phyloP scores from a whole-genome alignment of 495 filamentous ascomycete species.

The Parathielavia hyrcaniae region DNA sequence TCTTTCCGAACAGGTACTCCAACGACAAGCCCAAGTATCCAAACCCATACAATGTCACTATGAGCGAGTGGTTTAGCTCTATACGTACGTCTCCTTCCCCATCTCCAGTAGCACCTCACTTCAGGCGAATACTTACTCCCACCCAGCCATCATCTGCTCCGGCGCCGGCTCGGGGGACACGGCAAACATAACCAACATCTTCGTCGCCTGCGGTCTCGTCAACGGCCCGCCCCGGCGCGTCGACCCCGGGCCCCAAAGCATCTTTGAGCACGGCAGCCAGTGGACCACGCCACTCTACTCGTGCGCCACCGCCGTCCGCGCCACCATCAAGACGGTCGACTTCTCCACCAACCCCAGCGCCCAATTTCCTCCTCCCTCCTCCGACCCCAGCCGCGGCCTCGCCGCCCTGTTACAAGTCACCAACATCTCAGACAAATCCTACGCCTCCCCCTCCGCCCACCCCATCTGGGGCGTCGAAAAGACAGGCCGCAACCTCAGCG shows the following conservation, averaged over 20 bases:
- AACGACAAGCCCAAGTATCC: constrained; percentile 4
- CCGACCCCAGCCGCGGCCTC: constrained; percentile 28
- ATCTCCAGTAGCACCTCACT: not conserved
- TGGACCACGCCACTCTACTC: constrained; percentile 41
- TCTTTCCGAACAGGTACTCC: not conserved
- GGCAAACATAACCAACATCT: constrained; percentile 41
- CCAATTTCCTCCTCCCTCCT: constrained; percentile 16
- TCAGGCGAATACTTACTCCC: not conserved
- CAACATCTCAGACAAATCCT: constrained; percentile 26
- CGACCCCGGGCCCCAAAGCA: constrained; percentile 24
- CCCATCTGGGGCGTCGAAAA: constrained; percentile 40
- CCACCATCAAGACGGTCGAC: constrained; percentile 39
- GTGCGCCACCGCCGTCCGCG: constrained; percentile 38
- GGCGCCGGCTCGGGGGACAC: constrained; percentile 24
- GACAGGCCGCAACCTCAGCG: constrained; percentile 16
- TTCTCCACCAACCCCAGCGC: constrained; percentile 29
- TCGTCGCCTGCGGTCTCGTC: constrained; percentile 36
- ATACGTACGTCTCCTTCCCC: constrained; percentile 23
- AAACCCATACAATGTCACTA: constrained; percentile 28
- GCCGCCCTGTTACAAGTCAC: constrained; percentile 23
- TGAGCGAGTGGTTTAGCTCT: constrained; percentile 21
- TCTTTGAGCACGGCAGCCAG: constrained; percentile 30
- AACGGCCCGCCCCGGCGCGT: constrained; percentile 31
- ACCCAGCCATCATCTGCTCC: constrained; percentile 25
- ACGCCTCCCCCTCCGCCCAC: constrained; percentile 18